Evolutionary conservation across 495 filamentous ascomycete species (phyloP).

Genomic region (Aspergillus nidulans): DNA sequence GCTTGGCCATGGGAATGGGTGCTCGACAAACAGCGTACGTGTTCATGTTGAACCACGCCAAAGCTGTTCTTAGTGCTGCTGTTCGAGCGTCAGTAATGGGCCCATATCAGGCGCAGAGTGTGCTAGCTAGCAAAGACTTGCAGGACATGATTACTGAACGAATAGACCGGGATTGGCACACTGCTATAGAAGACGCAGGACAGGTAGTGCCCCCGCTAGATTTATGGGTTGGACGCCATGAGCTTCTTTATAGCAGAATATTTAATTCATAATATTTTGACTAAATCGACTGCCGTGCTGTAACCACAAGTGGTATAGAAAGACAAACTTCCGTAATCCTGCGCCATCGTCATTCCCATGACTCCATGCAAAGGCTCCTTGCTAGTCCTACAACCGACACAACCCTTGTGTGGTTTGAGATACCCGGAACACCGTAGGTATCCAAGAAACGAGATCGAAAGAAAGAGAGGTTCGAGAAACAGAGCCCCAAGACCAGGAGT

Average conservation of each 20-base stretch:
- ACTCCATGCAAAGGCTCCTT: conserved; percentile 18
- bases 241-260: conserved; percentile 91
- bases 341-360: conserved; percentile 14
- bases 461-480: conserved; percentile 16
- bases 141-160: conserved; percentile 57
- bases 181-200: conserved; percentile 70
- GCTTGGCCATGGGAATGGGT: conserved; percentile 56
- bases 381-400: conserved; percentile 38
- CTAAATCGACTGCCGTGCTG: not conserved
- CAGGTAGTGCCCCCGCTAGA: conserved; percentile 85
- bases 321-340: conserved; percentile 15
- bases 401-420: conserved; percentile 14
- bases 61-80: conserved; percentile 82
- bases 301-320: conserved; percentile 1
- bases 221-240: conserved; percentile 91
- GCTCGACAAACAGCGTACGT: conserved; percentile 70
- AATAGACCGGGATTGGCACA: conserved; percentile 56
- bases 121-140: conserved; percentile 65
- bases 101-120: conserved; percentile 84
- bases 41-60: conserved; percentile 83
- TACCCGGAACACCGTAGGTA: conserved; percentile 28
- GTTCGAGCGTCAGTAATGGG: conserved; percentile 86
- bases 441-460: conserved; percentile 24
- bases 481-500: conserved; percentile 18
- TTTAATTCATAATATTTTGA: conserved; percentile 64